Conservation (phyloP, 805 yeast species). For the Candida tibetensis region DNA sequence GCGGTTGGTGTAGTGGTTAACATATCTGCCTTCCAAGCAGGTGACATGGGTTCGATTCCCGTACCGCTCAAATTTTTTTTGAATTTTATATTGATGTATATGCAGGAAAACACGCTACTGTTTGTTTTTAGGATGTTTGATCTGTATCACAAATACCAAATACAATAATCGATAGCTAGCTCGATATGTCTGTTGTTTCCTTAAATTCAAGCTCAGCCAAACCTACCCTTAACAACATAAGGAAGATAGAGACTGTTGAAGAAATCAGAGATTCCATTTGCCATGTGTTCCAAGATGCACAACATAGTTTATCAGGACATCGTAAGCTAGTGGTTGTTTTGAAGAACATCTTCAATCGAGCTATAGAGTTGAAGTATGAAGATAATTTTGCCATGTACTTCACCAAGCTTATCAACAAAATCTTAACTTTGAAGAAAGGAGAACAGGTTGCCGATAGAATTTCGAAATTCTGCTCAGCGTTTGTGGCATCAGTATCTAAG, state of each 20-base stretch:
- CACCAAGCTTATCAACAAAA: slow-evolving; percentile 58
- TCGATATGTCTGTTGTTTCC: background rate
- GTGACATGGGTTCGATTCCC: slow-evolving; percentile 95
- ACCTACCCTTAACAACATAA: slow-evolving; percentile 16
- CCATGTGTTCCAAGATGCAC: slow-evolving; percentile 78
- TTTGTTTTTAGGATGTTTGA: background rate
- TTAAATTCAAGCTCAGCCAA: background rate
- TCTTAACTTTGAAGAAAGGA: slow-evolving; percentile 64
- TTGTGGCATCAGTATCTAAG: slow-evolving; percentile 47
- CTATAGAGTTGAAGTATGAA: slow-evolving; percentile 50
- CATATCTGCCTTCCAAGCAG: slow-evolving; percentile 93
- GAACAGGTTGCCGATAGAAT: slow-evolving; percentile 74
- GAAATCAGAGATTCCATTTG: slow-evolving; percentile 46
- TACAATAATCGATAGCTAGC: background rate
- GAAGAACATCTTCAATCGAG: slow-evolving; percentile 54
- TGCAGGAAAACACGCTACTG: slow-evolving; percentile 2
- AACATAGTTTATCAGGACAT: slow-evolving; percentile 69
- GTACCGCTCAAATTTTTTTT: slow-evolving; percentile 60
- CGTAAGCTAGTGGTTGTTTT: slow-evolving; percentile 66
- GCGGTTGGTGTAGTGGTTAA: slow-evolving; percentile 91
- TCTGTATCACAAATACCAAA: background rate
- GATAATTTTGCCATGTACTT: slow-evolving; percentile 61
- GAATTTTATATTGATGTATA: background rate
- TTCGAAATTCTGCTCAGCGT: slow-evolving; percentile 64
- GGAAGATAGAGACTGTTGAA: slow-evolving; percentile 17